Conservation (phyloP, 2,329 filamentous ascomycete genomes). For the Fusarium coffeatum region DNA sequence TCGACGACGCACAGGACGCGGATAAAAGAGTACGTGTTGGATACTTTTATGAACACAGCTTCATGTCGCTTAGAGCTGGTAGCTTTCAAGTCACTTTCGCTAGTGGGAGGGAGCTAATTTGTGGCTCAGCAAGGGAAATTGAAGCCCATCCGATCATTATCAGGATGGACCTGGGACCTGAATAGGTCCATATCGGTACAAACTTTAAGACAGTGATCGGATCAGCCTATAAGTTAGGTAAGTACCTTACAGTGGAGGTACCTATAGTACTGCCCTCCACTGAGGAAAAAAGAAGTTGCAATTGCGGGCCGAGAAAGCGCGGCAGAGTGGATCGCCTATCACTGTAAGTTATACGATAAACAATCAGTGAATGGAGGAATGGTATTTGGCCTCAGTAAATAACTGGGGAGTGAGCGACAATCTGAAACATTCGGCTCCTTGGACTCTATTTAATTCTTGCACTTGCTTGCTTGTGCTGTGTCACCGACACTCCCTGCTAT, state of each 20-base stretch:
- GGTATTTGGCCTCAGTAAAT: constrained; percentile 4
- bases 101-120: constrained; percentile 34
- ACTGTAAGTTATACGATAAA: background rate
- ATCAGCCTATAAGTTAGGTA: background rate
- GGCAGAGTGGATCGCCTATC: constrained; percentile 15
- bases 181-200: background rate
- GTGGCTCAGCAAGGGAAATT: constrained; percentile 41
- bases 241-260: constrained; percentile 6
- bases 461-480: constrained; percentile 28
- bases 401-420: background rate
- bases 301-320: constrained; percentile 35
- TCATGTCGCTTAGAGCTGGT: background rate
- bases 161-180: background rate
- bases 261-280: background rate
- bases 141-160: constrained; percentile 21
- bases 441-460: background rate
- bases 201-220: background rate
- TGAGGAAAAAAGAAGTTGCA: background rate
- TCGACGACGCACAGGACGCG: constrained; percentile 25
- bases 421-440: constrained; percentile 10
- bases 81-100: constrained; percentile 15
- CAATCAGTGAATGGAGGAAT: background rate
- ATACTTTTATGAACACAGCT: background rate
- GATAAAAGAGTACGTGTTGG: constrained; percentile 11
- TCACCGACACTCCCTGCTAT: constrained; percentile 6